Base-by-base conservation (phyloP, 2,329 filamentous ascomycete species). In the Chalaropsis thielavioides region DNA sequence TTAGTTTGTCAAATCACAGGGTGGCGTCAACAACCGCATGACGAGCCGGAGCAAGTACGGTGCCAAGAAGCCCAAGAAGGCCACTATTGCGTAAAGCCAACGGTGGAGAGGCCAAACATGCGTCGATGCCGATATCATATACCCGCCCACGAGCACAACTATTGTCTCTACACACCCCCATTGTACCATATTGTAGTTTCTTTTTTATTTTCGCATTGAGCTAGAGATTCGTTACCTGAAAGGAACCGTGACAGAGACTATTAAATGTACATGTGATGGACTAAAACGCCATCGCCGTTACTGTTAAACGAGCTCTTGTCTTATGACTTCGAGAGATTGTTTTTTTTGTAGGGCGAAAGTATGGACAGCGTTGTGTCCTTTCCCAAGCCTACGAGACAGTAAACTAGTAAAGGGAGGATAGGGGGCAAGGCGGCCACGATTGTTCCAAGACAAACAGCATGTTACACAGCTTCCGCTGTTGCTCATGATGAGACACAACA, bases 31-130 rank as follows among this genome's bases (percentile, higher is more conserved):
- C 24, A 94, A 85, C 74, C 82, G 94, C 70, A 83, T 88, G 72
- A 89, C 86, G 24, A 90, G 89, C 75, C 83, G 94, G 72, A 96
- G 91, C 72, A 99, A 99, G 78, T 99, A 96, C 74, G 94, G 94
- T 68, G 95, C 94, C 61, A 99, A 99, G 86, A 97, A 96, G 80
- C 92, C 94, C 0, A 97, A 97, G 86, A 85, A 85, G 75, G 85
- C 86, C 24, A 80, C 81, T 0, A 79, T 83, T 44, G 78, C 80
- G 68, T 78, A 71, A 67, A 62, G 15, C 8, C 40, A 31, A n/a
- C 27, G 27, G 3, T 13, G 13, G 15, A 56, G 10, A 35, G 27
- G 27, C 27, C 1, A 5, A 35, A 56, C 17, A 17, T 31, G 13
- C 51, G 15, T n/a, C 7, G 17, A 17, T 27, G 54, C 54, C 15